phyloP scores from a whole-genome alignment of 768 basidiomycete genomes.

The Tylopilus intermedius region DNA sequence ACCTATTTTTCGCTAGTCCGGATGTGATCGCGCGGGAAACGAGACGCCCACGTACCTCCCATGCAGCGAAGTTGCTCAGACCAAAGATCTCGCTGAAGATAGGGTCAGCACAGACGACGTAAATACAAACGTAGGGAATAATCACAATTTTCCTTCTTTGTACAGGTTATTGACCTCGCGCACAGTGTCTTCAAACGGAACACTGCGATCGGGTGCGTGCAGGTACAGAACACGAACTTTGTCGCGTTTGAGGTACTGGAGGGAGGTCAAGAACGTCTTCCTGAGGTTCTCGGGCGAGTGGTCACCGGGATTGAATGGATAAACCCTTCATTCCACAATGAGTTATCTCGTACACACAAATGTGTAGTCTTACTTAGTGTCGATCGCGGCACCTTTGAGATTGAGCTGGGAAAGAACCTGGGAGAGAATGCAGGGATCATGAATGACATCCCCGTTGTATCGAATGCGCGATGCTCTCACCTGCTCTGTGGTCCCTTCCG shows the following conservation, averaged over 20 bases:
- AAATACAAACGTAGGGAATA: neutral
- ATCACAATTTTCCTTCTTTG: slow-evolving; percentile 53
- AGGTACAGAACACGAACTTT: slow-evolving; percentile 52
- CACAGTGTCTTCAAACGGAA: slow-evolving; percentile 53
- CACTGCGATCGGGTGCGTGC: slow-evolving; percentile 55
- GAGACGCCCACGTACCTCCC: slow-evolving; percentile 38
- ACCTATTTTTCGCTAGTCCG: slow-evolving; percentile 31
- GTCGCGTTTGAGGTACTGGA: slow-evolving; percentile 40
- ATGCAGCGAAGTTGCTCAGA: slow-evolving; percentile 54
- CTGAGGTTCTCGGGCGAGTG: slow-evolving; percentile 39
- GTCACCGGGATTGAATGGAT: slow-evolving; percentile 38
- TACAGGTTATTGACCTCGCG: slow-evolving; percentile 51
- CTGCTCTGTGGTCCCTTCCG: slow-evolving; percentile 52
- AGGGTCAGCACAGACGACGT: neutral
- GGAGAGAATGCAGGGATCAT: neutral
- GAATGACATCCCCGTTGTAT: neutral
- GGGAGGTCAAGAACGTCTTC: slow-evolving; percentile 42
- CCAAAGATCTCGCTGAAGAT: slow-evolving; percentile 49
- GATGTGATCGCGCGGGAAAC: neutral
- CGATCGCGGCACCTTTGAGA: slow-evolving; percentile 37
- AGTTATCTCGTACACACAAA: neutral
- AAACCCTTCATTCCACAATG: slow-evolving; percentile 30
- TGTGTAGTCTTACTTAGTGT: slow-evolving; percentile 39
- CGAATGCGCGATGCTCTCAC: slow-evolving; percentile 16
- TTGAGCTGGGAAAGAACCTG: slow-evolving; percentile 40